Conservation (phyloP, 495 filamentous ascomycete species). For the Aspergillus ellipticus region DNA sequence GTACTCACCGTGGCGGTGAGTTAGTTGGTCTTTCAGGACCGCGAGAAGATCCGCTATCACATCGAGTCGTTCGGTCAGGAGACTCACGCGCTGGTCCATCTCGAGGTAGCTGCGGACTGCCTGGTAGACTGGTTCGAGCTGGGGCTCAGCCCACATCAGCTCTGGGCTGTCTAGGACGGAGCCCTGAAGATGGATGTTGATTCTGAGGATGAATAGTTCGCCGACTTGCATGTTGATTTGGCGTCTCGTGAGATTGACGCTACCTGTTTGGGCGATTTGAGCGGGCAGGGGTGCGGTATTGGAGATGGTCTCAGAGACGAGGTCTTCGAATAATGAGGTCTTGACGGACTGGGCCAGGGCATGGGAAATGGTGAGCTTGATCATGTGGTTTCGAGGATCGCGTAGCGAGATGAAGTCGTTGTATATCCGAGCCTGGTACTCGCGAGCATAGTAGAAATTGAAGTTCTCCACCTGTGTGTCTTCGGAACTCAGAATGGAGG, state of each 20-base stretch:
- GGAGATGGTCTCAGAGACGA: conserved; percentile 89
- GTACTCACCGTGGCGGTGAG: conserved; percentile 92
- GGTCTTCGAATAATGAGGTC: conserved; percentile 96
- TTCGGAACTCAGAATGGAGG: conserved; percentile 79
- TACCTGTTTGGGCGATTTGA: conserved; percentile 86
- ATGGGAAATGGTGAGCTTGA: conserved; percentile 93
- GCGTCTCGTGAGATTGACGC: conserved; percentile 73
- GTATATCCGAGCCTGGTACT: conserved; percentile 97
- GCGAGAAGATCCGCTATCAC: conserved; percentile 93
- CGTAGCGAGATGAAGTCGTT: conserved; percentile 96
- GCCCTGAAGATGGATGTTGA: conserved; percentile 97
- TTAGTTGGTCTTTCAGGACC: conserved; percentile 93
- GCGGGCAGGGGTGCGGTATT: conserved; percentile 84
- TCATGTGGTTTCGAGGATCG: conserved; percentile 95
- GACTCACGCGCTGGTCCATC: conserved; percentile 91
- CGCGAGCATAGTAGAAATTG: conserved; percentile 97
- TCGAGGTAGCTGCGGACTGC: conserved; percentile 93
- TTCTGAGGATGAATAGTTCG: conserved; percentile 92
- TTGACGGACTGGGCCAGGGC: conserved; percentile 89
- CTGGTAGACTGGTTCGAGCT: conserved; percentile 91
- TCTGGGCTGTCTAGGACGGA: conserved; percentile 96
- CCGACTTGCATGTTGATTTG: conserved; percentile 99
- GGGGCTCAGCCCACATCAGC: conserved; percentile 96
- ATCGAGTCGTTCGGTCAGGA: conserved; percentile 84
- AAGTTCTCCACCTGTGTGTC: conserved; percentile 95